Percentiles rank a stretch among this genome's conserved stretches.
Evolutionary conservation across 768 basidiomycete species (phyloP).

Genomic region (Crassisporium funariophilum): DNA sequence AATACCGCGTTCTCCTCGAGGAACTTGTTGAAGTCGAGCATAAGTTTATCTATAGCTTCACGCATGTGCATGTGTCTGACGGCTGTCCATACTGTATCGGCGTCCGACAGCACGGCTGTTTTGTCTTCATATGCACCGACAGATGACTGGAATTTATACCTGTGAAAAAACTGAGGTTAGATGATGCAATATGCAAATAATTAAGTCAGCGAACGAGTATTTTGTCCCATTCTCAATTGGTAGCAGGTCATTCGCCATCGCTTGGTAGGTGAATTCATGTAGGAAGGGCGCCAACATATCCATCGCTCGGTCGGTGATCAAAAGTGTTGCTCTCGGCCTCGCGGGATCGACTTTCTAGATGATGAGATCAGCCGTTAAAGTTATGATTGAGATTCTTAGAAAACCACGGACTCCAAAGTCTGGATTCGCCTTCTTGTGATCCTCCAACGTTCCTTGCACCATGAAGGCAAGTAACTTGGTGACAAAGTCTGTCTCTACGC

Average conservation of each 20-base stretch:
- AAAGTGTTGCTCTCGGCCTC: slow-evolving; percentile 76
- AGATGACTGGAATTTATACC: slow-evolving; percentile 93
- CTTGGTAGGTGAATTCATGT: slow-evolving; percentile 99
- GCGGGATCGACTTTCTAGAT: slow-evolving; percentile 57
- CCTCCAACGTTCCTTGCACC: slow-evolving; percentile 84
- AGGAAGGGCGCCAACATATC: slow-evolving; percentile 88
- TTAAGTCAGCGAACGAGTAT: slow-evolving; percentile 69
- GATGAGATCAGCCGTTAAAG: slow-evolving; percentile 2
- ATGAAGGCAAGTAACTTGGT: slow-evolving; percentile 82
- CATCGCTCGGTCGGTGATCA: slow-evolving; percentile 97
- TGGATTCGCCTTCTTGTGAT: slow-evolving; percentile 81
- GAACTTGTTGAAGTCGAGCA: slow-evolving; percentile 95
- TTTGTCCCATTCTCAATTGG: slow-evolving; percentile 83
- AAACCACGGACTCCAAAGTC: slow-evolving; percentile 79
- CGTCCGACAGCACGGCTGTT: slow-evolving; percentile 80
- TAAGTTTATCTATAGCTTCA: slow-evolving; percentile 96
- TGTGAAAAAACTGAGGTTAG: slow-evolving; percentile 27
- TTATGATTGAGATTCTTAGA: background rate
- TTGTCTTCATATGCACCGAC: slow-evolving; percentile 87
- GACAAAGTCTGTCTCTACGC: slow-evolving; percentile 73
- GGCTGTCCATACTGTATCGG: slow-evolving; percentile 88
- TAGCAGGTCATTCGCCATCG: slow-evolving; percentile 95
- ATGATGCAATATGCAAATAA: slow-evolving; percentile 1
- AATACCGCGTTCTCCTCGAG: slow-evolving; percentile 94
- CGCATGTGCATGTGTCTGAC: slow-evolving; percentile 99